These are phyloP conservation scores for Skeletonema costatum DNA, from an alignment of 108 stramenopile species.

Conservation along the genomic window DNA sequence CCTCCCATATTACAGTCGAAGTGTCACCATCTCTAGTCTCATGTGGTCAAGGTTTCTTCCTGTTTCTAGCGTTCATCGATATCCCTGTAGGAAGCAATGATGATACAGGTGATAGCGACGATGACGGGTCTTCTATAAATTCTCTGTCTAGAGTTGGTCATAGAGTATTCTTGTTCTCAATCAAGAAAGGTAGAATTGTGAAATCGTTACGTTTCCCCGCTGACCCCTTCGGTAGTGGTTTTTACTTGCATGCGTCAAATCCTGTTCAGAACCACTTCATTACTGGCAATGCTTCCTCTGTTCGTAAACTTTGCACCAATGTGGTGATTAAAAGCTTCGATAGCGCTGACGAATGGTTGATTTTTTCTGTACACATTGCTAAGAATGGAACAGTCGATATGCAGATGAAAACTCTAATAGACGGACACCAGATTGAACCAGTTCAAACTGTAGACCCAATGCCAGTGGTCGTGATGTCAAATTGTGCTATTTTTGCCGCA, in stretches of 20 bases:
- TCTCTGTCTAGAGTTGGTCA: not conserved
- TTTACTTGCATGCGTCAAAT: constrained; percentile 20
- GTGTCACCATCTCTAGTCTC: constrained; percentile 27
- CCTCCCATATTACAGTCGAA: constrained; percentile 3
- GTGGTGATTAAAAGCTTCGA: not conserved
- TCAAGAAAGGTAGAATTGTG: constrained; percentile 14
- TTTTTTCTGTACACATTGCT: constrained; percentile 6
- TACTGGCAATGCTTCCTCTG: not conserved
- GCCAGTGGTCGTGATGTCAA: constrained; percentile 6
- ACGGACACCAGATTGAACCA: not conserved
- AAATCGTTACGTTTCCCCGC: not conserved
- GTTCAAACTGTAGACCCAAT: not conserved
- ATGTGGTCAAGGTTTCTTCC: constrained; percentile 27
- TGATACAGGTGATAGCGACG: not conserved
- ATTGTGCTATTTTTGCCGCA: constrained; percentile 1
- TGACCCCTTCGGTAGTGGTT: not conserved
- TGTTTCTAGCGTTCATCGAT: constrained; percentile 18
- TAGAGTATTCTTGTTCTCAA: constrained; percentile 26
- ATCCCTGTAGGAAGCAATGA: constrained; percentile 12
- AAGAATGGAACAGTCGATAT: constrained; percentile 14
- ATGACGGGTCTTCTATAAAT: not conserved
- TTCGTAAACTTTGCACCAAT: constrained; percentile 11
- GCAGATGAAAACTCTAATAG: constrained; percentile 4
- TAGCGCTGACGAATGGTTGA: not conserved
- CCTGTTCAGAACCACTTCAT: constrained; percentile 2